Base-by-base conservation (phyloP, 306 rosid species). In the Psophocarpus tetragonolobus region DNA sequence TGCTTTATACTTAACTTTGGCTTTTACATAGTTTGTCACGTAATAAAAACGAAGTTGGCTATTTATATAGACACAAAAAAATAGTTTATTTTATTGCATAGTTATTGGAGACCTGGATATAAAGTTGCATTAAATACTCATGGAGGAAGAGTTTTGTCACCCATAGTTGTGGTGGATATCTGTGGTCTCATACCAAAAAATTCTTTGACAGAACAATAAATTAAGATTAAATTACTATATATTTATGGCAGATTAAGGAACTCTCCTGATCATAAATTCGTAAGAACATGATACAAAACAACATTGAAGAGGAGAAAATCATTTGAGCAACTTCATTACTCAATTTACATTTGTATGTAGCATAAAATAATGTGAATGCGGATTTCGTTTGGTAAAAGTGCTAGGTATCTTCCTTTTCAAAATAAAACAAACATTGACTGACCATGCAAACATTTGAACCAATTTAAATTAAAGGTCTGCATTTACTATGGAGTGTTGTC, bases 391-490 rank as follows among this genome's bases (percentile, higher is more conserved):
- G 62, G 24, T 42, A 29, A 51, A 27, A 53, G 63, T 4, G n/a
- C 27, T 8, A 14, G 23, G 42, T 51, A 32, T 50, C 39, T 21
- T 41, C 26, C 4, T 1, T 68, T 58, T 17, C 13, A 44, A 17
- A 18, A 36, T 21, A 24, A 23, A 41, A 27, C 47, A 2, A 14
- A 47, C 57, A 15, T 42, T 58, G 33, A 81, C 23, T 29, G 41
- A 35, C 69, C 18, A 8, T 17, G 45, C 45, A 63, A 33, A 35
- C 27, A 32, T 32, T 81, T 75, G 29, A 62, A 44, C 56, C 77
- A 67, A 61, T 70, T 30, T 53, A 48, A 27, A 56, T 30, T 53
- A 48, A 27, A 56, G 53, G 45, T 42, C 42, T 53, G 26, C 44
- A 45, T 9, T 45, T 79, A 47, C 14, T 3, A 27, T 24, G 41